Conservation (phyloP, 768 basidiomycete species). For the Podaxis rugospora region DNA sequence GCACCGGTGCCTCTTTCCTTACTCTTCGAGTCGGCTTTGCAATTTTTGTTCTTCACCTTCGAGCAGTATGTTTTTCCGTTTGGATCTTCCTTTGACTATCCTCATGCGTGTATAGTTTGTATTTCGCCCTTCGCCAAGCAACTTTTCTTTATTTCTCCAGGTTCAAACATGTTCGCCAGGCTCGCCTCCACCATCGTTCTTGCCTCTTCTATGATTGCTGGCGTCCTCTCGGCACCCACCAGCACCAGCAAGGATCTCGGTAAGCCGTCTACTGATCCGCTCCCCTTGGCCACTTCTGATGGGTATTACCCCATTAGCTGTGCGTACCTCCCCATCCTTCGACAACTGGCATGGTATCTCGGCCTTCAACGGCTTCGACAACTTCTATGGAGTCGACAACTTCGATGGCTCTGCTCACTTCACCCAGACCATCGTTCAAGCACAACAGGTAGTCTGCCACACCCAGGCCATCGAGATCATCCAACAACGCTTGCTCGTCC, state of each 20-base stretch:
- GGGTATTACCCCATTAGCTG: neutral
- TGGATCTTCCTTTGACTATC: neutral
- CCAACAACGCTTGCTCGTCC: constrained; percentile 37
- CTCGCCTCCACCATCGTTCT: neutral
- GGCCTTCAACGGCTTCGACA: constrained; percentile 29
- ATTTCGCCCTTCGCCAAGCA: constrained; percentile 2
- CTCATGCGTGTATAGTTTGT: neutral
- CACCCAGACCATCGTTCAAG: constrained; percentile 24
- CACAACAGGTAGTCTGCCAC: constrained; percentile 23
- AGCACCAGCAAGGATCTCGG: constrained; percentile 1
- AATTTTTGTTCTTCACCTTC: constrained; percentile 3
- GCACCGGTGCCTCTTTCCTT: constrained; percentile 8
- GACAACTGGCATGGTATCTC: constrained; percentile 30
- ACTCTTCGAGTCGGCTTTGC: constrained; percentile 7
- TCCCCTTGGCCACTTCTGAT: neutral
- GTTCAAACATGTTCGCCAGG: constrained; percentile 9
- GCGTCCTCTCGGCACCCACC: constrained; percentile 4
- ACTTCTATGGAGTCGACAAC: constrained; percentile 34
- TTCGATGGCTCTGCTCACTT: constrained; percentile 27
- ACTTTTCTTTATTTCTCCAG: neutral
- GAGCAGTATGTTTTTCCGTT: neutral
- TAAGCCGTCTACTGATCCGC: neutral
- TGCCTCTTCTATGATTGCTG: constrained; percentile 3
- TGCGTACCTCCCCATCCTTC: constrained; percentile 21
- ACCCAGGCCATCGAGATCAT: constrained; percentile 30